A percentile compares a stretch with the other conserved stretches of the same genome.
phyloP scores from a whole-genome alignment of 169 alveolate species.

The Eimeria necatrix region DNA sequence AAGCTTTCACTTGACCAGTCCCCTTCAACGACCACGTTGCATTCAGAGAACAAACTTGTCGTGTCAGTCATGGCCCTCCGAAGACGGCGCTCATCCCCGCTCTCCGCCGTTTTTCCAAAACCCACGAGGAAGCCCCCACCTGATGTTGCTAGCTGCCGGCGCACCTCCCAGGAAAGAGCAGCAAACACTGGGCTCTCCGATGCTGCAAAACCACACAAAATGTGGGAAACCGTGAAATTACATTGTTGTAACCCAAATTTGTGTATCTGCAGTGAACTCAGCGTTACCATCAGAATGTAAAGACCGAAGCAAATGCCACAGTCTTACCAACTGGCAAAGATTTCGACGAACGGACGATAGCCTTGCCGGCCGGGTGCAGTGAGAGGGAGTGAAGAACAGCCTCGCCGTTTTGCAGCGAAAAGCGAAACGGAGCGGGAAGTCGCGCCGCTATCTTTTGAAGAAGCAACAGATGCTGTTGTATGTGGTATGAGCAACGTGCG shows the following conservation, averaged over 20 bases:
- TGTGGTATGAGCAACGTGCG: conserved; percentile 25
- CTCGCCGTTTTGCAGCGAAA: conserved; percentile 48
- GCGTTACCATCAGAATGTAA: not conserved
- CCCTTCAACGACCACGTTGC: conserved; percentile 46
- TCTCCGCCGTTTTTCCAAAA: conserved; percentile 18
- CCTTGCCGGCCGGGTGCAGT: conserved; percentile 3
- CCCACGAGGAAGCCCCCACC: conserved; percentile 13
- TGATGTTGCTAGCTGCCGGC: conserved; percentile 32
- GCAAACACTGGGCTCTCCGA: conserved; percentile 46
- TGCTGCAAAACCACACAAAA: conserved; percentile 11
- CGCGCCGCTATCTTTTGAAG: conserved; percentile 57
- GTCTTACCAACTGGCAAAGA: conserved; percentile 49
- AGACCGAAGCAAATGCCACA: not conserved
- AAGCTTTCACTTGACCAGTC: conserved; percentile 67
- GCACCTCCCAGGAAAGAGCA: conserved; percentile 42
- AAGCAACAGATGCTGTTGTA: conserved; percentile 41
- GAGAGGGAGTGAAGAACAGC: conserved; percentile 55
- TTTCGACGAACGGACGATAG: conserved; percentile 42
- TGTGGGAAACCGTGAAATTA: too few species aligned
- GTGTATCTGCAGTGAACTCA: not conserved
- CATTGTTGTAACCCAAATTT: too few species aligned
- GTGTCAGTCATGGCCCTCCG: conserved; percentile 58
- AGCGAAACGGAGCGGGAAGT: conserved; percentile 24
- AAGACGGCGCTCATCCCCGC: conserved; percentile 55
- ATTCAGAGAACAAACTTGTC: conserved; percentile 34